Base-by-base conservation (phyloP, 1,139 yeast species). In the Pneumocystis jirovecii region DNA sequence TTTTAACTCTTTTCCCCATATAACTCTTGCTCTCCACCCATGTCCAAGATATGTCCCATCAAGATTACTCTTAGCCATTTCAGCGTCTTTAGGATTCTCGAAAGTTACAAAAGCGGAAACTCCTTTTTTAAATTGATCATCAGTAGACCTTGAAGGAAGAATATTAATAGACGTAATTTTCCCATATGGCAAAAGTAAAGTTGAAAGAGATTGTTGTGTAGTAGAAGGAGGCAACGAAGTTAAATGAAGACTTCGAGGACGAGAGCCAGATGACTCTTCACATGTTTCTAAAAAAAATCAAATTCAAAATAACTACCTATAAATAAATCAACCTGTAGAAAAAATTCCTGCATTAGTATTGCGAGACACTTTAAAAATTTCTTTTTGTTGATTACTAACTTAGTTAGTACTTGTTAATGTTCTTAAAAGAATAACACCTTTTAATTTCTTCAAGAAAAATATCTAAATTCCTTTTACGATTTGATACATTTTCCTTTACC, bases 101-200 rank as follows among this genome's bases (percentile, higher is more conserved):
- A 60, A 60, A 12, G 61, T 60, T 25, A 60, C 44, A 39, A 60
- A 42, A 42, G 61, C 61, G 21, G 61, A 39, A 42, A 60, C 45
- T 60, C 61, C 61, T 60, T 60, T 60, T 60, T 42, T 60, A 25
- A 42, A 39, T 39, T 39, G 45, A 31, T 60, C 61, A 42, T 60
- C 61, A 21, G 45, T 21, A 42, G 61, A 39, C n/a, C 31, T 60
- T 31, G 45, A 29, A 39, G 61, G 61, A 31, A 60, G 61, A 42
- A 60, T 60, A 25, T 60, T 60, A n/a, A 60, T 39, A 42, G 61
- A 60, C 21, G 61, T 12, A 21, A 60, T 31, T 42, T 39, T 60
- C 17, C 61, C 61, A 42, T 60, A 60, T 12, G 61, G 45, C 12
- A 39, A 15, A 29, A 42, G 31, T 25, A 60, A 60, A 21, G 44